Percentiles rank a stretch among this genome's conserved stretches.
Evolutionary conservation across 176 grass and related monocot genomes (phyloP).

Genomic region (Chloris gayana): DNA sequence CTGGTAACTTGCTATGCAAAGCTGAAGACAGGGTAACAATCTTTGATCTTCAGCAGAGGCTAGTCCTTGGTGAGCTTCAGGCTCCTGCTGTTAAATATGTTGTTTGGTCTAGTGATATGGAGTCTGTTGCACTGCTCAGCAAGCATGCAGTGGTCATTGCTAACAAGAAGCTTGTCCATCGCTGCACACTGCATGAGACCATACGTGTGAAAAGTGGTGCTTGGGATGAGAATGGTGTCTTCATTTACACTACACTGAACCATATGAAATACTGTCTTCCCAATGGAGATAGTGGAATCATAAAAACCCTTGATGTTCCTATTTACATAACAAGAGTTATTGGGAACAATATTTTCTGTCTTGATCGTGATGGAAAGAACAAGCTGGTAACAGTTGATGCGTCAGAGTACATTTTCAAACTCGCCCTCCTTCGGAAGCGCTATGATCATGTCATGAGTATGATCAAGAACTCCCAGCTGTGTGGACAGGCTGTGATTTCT

Average conservation of each 20-base stretch:
- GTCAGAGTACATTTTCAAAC: constrained; percentile 99
- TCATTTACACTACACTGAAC: constrained; percentile 92
- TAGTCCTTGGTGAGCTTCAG: constrained; percentile 95
- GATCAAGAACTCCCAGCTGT: constrained; percentile 93
- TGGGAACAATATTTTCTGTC: constrained; percentile 75
- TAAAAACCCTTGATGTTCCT: constrained; percentile 89
- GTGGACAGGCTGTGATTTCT: constrained; percentile 94
- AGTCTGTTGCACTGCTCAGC: constrained; percentile 89
- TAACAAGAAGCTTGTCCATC: constrained; percentile 82
- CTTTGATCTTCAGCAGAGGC: constrained; percentile 95
- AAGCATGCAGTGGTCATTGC: constrained; percentile 96
- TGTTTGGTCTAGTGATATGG: constrained; percentile 96
- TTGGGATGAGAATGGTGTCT: constrained; percentile 96
- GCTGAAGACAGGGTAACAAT: constrained; percentile 87
- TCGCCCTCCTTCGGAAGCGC: constrained; percentile 70
- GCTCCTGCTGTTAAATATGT: constrained; percentile 82
- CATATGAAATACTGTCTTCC: constrained; percentile 99
- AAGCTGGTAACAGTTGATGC: constrained; percentile 82
- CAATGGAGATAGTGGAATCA: constrained; percentile 93
- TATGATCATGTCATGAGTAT: constrained; percentile 99
- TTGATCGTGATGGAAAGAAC: constrained; percentile 97
- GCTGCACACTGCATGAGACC: constrained; percentile 95
- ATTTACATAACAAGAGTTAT: constrained; percentile 94
- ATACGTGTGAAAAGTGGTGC: constrained; percentile 99
- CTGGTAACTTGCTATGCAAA: constrained; percentile 88